Evolutionary conservation across 352 stramenopile species (phyloP).

Genomic region (Lagenidium giganteum): DNA sequence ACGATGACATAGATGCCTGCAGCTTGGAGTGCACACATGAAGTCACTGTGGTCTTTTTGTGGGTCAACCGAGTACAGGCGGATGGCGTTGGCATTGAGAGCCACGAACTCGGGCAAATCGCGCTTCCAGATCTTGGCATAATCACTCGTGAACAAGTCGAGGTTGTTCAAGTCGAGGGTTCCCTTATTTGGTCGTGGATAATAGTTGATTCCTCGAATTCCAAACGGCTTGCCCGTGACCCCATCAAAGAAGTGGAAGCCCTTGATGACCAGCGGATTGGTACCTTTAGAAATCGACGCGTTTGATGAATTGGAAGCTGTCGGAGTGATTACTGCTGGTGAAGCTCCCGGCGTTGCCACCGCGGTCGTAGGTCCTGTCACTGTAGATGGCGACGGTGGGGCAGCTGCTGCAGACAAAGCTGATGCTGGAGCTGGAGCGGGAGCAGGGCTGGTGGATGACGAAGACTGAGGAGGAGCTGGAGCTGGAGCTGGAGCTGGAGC

Average conservation of each 20-base stretch:
- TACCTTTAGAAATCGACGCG: conserved; percentile 3
- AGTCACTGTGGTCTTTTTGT: conserved; percentile 58
- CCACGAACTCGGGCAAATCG: conserved; percentile 62
- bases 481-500: too few relatives aligned
- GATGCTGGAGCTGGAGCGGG: too few relatives aligned
- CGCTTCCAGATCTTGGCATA: conserved; percentile 59
- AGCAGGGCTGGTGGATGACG: too few relatives aligned
- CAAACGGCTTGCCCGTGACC: conserved; percentile 62
- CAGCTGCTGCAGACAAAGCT: too few relatives aligned
- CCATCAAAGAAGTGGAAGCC: conserved; percentile 79
- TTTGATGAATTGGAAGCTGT: not conserved
- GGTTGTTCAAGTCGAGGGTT: conserved; percentile 58
- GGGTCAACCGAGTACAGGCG: conserved; percentile 82
- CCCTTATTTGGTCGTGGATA: conserved; percentile 82
- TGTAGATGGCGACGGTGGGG: too few relatives aligned
- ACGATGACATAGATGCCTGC: conserved; percentile 78
- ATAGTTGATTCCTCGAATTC: conserved; percentile 76
- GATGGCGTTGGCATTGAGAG: conserved; percentile 69
- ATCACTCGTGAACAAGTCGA: conserved; percentile 80
- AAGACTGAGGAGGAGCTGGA: too few relatives aligned
- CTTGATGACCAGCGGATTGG: conserved; percentile 51
- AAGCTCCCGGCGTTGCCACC: too few relatives aligned
- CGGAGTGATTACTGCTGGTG: too few relatives aligned
- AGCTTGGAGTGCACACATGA: conserved; percentile 79
- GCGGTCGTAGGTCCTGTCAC: not conserved